Percentiles rank a stretch among this genome's conserved stretches.
Conservation (phyloP, 2,329 filamentous ascomycete genomes). For the Coleophoma crateriformis region DNA sequence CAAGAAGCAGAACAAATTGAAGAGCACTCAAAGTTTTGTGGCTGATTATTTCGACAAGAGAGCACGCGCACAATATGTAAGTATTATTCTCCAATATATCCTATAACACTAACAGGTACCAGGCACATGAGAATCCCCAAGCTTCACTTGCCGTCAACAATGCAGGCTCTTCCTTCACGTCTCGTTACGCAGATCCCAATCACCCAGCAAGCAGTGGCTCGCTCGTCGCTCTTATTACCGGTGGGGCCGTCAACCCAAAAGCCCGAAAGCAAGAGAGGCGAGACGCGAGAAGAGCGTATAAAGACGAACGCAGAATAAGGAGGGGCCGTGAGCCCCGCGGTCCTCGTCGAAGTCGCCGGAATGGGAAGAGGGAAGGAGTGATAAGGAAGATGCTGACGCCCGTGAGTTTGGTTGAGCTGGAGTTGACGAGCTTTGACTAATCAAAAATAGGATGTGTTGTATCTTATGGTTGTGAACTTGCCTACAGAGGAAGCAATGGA, state of each 20-base stretch:
- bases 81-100: slow-evolving; percentile 37
- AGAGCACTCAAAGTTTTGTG: slow-evolving; percentile 29
- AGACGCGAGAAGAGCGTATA: slow-evolving; percentile 4
- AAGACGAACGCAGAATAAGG: slow-evolving; percentile 7
- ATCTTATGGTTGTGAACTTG: slow-evolving; percentile 45
- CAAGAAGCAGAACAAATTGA: slow-evolving; percentile 25
- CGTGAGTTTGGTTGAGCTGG: slow-evolving; percentile 9
- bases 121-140: slow-evolving; percentile 33
- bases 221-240: slow-evolving; percentile 38
- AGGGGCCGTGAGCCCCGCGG: slow-evolving; percentile 1
- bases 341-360: too few species aligned
- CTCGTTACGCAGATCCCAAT: slow-evolving; percentile 44
- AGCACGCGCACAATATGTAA: slow-evolving; percentile 14
- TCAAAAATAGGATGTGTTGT: slow-evolving; percentile 36
- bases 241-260: slow-evolving; percentile 32
- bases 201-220: slow-evolving; percentile 43
- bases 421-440: not conserved
- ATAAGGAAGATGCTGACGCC: slow-evolving; percentile 25
- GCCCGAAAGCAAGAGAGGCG: slow-evolving; percentile 3
- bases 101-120: slow-evolving; percentile 24
- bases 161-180: slow-evolving; percentile 31
- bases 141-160: slow-evolving; percentile 24
- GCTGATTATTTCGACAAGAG: slow-evolving; percentile 18
- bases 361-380: slow-evolving; percentile 2
- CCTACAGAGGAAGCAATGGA: slow-evolving; percentile 37